Conservation (phyloP, 306 rosid species). For the Begonia peltatifolia region DNA sequence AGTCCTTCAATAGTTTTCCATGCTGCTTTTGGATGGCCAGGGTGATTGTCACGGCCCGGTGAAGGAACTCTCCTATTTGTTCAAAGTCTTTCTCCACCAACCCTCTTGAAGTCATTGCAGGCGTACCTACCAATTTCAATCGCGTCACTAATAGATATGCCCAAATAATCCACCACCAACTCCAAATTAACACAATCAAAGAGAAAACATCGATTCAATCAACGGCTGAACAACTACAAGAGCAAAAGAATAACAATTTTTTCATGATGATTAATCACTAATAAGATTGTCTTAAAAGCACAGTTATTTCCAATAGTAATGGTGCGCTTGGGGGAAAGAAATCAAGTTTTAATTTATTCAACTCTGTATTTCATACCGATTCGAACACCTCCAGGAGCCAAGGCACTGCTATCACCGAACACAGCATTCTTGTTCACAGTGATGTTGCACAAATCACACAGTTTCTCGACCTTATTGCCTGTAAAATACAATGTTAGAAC, state of each 20-base stretch:
- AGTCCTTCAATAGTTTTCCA: slow-evolving; percentile 88
- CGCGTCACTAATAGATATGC: too few species aligned
- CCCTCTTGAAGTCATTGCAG: slow-evolving; percentile 96
- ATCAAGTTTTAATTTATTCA: too few species aligned
- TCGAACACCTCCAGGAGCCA: slow-evolving; percentile 95
- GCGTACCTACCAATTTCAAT: slow-evolving; percentile 43
- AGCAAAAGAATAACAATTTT: too few species aligned
- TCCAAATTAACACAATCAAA: too few species aligned
- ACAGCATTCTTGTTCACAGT: slow-evolving; percentile 97
- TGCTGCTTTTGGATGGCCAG: slow-evolving; percentile 56
- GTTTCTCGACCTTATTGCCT: slow-evolving; percentile 99
- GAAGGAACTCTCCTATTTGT: slow-evolving; percentile 88
- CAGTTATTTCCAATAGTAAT: too few species aligned
- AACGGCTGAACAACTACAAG: too few species aligned
- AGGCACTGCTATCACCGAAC: slow-evolving; percentile 94
- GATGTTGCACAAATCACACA: slow-evolving; percentile 75
- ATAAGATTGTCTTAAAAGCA: too few species aligned
- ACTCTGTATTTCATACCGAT: slow-evolving; percentile 42
- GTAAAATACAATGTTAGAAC: slow-evolving; percentile 11
- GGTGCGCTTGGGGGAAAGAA: too few species aligned
- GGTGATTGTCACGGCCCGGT: slow-evolving; percentile 67
- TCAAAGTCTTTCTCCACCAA: slow-evolving; percentile 87
- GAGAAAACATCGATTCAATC: too few species aligned
- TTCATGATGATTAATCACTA: too few species aligned
- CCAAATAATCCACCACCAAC: too few species aligned